phyloP scores from a whole-genome alignment of 108 stramenopile genomes.

The Cyclotella sp. region DNA sequence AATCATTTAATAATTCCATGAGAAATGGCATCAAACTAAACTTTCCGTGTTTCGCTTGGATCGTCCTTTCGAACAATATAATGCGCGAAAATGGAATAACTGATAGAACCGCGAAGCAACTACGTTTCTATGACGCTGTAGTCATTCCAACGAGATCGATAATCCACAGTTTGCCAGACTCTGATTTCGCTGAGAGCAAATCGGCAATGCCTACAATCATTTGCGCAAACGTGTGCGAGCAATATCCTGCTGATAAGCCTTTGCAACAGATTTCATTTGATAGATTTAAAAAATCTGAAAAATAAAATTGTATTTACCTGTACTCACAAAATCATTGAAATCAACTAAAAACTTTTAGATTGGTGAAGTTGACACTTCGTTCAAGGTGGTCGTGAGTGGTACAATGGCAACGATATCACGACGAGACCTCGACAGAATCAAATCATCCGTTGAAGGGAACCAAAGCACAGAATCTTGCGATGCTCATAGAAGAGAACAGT shows the following conservation, averaged over 20 bases:
- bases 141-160: conserved; percentile 26
- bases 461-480: conserved; percentile 22
- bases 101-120: conserved; percentile 14
- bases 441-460: conserved; percentile 32
- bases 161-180: not conserved
- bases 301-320: not conserved
- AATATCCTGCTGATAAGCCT: conserved; percentile 15
- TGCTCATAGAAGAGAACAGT: conserved; percentile 28
- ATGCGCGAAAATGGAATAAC: conserved; percentile 28
- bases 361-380: not conserved
- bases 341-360: not conserved
- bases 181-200: conserved; percentile 5
- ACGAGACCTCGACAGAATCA: conserved; percentile 45
- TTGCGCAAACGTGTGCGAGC: conserved; percentile 32
- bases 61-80: conserved; percentile 33
- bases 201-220: conserved; percentile 33
- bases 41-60: conserved; percentile 32
- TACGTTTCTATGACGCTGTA: conserved; percentile 43
- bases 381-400: not conserved
- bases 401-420: conserved; percentile 38
- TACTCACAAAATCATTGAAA: not conserved
- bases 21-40: not conserved
- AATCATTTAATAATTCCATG: not conserved
- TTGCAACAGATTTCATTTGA: conserved; percentile 38
- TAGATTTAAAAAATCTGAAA: conserved; percentile 1